Evolutionary conservation across 2,329 filamentous ascomycete genomes (phyloP).

Genomic region (Oidium heveae): DNA sequence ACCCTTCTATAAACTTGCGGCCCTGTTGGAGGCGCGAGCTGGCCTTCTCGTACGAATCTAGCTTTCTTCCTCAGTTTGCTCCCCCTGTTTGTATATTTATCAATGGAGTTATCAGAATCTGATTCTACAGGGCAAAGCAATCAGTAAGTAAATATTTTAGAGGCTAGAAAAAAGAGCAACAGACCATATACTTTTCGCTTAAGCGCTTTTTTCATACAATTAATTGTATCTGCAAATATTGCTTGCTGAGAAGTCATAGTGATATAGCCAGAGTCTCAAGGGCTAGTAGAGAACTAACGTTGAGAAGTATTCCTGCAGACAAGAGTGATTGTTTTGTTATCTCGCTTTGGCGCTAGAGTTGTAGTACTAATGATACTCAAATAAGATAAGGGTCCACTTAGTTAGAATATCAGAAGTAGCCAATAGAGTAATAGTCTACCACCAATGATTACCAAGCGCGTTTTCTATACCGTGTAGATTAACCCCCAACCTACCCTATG

Average conservation of each 20-base stretch:
- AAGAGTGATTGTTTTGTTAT: too few species aligned
- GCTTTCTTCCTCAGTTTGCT: slow-evolving; percentile 58
- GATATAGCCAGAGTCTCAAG: neutral
- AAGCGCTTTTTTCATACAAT: slow-evolving; percentile 40
- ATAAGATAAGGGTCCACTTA: too few species aligned
- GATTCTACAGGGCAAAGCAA: slow-evolving; percentile 27
- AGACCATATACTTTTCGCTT: slow-evolving; percentile 37
- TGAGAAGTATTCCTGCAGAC: too few species aligned
- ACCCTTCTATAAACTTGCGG: slow-evolving; percentile 50
- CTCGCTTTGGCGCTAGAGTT: too few species aligned
- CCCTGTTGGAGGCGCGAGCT: slow-evolving; percentile 38
- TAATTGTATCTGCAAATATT: slow-evolving; percentile 39
- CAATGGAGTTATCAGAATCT: slow-evolving; percentile 51
- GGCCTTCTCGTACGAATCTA: slow-evolving; percentile 43
- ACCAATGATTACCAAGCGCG: too few species aligned
- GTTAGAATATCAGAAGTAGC: too few species aligned
- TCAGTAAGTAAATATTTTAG: too few species aligned
- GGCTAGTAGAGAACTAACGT: too few species aligned
- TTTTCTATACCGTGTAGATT: too few species aligned
- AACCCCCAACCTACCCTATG: too few species aligned
- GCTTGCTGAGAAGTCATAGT: slow-evolving; percentile 31
- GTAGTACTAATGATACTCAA: too few species aligned
- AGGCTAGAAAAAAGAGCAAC: neutral
- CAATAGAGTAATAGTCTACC: too few species aligned
- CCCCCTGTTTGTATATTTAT: slow-evolving; percentile 45